Conservation (phyloP, 2,329 filamentous ascomycete genomes). For the Shiraia sp. region DNA sequence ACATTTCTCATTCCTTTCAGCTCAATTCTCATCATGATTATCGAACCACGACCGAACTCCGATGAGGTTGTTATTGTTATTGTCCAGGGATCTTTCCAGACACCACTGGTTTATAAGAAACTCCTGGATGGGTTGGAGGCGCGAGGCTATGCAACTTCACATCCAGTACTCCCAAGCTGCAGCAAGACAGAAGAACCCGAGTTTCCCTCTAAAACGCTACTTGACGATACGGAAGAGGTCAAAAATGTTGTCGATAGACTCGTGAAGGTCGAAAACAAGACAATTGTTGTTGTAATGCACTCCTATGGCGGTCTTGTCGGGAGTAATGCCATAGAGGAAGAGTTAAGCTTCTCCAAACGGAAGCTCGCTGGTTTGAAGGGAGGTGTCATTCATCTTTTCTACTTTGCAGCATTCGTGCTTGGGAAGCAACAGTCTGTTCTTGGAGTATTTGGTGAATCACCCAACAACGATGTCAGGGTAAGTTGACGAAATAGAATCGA, state of each 20-base stretch:
- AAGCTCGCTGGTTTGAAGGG: not conserved
- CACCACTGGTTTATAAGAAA: conserved; percentile 9
- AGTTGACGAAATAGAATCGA: no score
- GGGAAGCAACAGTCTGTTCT: conserved; percentile 1
- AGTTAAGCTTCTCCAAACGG: conserved; percentile 9
- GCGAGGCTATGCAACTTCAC: conserved; percentile 20
- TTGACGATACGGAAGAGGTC: conserved; percentile 13
- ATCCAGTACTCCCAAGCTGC: conserved; percentile 17
- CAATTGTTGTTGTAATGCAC: conserved; percentile 31
- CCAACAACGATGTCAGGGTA: conserved; percentile 2
- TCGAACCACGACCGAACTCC: no score
- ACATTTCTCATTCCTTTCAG: no score
- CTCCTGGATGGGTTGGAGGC: conserved; percentile 16
- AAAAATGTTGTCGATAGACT: not conserved
- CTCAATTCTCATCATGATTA: no score
- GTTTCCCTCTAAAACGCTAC: conserved; percentile 12
- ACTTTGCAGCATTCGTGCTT: conserved; percentile 6
- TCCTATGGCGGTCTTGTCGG: conserved; percentile 29
- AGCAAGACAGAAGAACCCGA: conserved; percentile 15
- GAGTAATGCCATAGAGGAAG: conserved; percentile 23
- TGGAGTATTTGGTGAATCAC: conserved; percentile 3
- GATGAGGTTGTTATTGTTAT: no score
- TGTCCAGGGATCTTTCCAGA: conserved; percentile 32
- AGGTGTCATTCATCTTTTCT: conserved; percentile 5
- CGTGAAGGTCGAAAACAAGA: conserved; percentile 17